Evolutionary conservation across 75 land plant genomes (phyloP).

Genomic region (Sequoiadendron giganteum): DNA sequence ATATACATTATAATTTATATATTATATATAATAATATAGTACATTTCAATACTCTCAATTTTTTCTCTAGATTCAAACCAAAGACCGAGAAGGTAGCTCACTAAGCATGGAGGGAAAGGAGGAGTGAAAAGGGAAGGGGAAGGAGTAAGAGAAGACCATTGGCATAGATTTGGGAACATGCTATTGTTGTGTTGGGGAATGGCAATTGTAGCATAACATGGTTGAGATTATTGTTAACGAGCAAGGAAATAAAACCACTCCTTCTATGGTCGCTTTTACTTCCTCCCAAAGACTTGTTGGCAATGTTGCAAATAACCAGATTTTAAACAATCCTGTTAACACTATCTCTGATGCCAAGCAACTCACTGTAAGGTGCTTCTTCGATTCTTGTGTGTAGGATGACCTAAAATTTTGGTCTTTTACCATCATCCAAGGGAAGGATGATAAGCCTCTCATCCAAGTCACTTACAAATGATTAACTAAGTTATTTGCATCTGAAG

Average conservation of each 20-base stretch:
- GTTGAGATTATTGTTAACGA: not conserved
- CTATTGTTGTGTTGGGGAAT: too few species aligned
- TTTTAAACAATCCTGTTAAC: not conserved
- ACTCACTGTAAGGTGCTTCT: conserved; percentile 17
- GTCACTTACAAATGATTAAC: conserved; percentile 13
- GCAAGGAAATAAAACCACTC: not conserved
- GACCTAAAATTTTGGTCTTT: conserved; percentile 21
- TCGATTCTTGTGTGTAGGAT: conserved; percentile 15
- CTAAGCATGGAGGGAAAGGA: too few species aligned
- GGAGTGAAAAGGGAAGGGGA: too few species aligned
- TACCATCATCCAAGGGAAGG: conserved; percentile 4
- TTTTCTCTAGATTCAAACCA: too few species aligned
- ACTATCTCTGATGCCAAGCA: not conserved
- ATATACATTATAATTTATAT: too few species aligned
- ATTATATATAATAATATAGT: too few species aligned
- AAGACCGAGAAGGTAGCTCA: too few species aligned
- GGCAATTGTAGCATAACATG: not conserved
- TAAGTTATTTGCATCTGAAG: conserved; percentile 18
- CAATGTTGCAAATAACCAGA: not conserved
- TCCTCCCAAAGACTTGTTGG: not conserved
- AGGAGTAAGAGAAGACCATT: too few species aligned
- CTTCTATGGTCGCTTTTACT: not conserved
- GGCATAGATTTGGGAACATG: too few species aligned
- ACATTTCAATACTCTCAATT: too few species aligned
- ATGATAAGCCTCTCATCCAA: conserved; percentile 21